These are phyloP conservation scores for Moniliophthora roreri DNA, from an alignment of 1,284 basidiomycete species.

Conservation along the genomic window DNA sequence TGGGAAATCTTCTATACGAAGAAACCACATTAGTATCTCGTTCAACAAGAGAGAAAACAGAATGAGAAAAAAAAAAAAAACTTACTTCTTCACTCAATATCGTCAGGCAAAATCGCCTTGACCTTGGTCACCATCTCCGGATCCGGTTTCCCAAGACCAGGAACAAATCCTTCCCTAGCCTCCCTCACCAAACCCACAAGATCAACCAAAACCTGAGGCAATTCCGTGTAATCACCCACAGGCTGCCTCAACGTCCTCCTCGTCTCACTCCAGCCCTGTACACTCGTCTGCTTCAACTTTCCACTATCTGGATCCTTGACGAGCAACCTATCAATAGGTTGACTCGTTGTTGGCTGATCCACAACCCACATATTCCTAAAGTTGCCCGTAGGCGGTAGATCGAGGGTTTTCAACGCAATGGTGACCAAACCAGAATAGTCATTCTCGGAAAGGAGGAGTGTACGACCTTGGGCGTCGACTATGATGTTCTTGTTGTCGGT, in stretches of 20 bases:
- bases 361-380: conserved; percentile 47
- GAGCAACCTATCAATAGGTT: conserved; percentile 41
- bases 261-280: conserved; percentile 41
- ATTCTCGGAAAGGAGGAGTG: conserved; percentile 28
- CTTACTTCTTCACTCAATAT: too few relatives aligned
- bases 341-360: conserved; percentile 30
- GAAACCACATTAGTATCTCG: too few relatives aligned
- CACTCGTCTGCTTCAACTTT: conserved; percentile 34
- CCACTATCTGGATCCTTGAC: conserved; percentile 19
- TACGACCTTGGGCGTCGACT: conserved; percentile 38
- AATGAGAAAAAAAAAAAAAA: too few relatives aligned
- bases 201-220: conserved; percentile 39
- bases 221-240: conserved; percentile 30
- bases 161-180: conserved; percentile 24
- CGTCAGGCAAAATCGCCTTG: conserved; percentile 26
- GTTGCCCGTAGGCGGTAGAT: conserved; percentile 31
- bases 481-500: conserved; percentile 29
- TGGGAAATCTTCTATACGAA: too few relatives aligned
- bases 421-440: conserved; percentile 35
- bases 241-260: conserved; percentile 32
- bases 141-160: conserved; percentile 25
- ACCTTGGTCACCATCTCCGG: conserved; percentile 32
- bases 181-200: conserved; percentile 36
- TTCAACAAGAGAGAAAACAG: too few relatives aligned
- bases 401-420: conserved; percentile 27